These are phyloP conservation scores for Quercus phellos DNA, from an alignment of 331 rosid species.

Conservation along the genomic window DNA sequence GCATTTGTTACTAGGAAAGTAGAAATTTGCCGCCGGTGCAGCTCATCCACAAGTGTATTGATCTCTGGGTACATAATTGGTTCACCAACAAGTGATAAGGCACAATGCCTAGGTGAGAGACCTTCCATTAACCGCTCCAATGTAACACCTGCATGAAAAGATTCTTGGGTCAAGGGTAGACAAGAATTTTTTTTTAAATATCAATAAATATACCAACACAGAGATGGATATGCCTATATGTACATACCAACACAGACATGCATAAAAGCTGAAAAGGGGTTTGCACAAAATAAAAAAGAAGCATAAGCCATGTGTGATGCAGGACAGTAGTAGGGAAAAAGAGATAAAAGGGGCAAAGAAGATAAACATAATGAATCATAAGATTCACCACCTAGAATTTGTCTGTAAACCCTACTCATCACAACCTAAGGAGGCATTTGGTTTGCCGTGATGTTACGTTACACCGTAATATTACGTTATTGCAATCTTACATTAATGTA, in stretches of 20 bases:
- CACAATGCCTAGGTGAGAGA: constrained; percentile 89
- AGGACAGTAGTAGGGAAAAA: no score
- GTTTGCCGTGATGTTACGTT: no score
- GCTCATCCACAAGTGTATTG: constrained; percentile 82
- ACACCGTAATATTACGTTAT: no score
- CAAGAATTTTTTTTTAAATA: neutral
- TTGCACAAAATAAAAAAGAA: neutral
- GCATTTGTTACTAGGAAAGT: constrained; percentile 97
- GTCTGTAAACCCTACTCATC: no score
- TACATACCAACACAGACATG: neutral
- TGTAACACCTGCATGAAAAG: constrained; percentile 64
- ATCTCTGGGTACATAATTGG: constrained; percentile 99
- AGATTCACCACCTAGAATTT: no score
- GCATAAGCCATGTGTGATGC: neutral
- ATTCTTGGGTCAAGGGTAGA: constrained; percentile 8
- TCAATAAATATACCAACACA: neutral
- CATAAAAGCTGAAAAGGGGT: neutral
- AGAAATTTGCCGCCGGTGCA: constrained; percentile 75
- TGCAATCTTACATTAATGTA: no score
- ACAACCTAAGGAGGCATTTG: no score
- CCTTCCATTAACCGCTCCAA: constrained; percentile 87
- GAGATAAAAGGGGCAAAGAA: no score
- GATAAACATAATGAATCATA: no score
- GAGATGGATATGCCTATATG: neutral
- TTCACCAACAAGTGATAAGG: constrained; percentile 97